Percentiles rank a stretch among this genome's conserved stretches.
Conservation (phyloP, 805 yeast genomes). For the Metschnikowia matae region DNA sequence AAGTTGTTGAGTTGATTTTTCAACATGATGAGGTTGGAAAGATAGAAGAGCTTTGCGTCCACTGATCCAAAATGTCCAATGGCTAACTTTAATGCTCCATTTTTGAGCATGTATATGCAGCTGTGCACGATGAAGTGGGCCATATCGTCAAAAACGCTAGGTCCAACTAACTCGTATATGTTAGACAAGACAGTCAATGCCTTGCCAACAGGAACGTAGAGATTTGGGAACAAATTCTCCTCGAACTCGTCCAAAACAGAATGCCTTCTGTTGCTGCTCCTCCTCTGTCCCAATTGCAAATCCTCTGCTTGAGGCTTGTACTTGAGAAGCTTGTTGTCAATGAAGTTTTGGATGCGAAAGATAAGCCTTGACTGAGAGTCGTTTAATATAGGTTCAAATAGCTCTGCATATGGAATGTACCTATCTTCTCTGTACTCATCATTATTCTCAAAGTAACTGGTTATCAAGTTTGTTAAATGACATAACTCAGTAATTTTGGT, state of each 20-base stretch:
- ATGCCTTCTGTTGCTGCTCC: conserved; percentile 8
- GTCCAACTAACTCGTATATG: conserved; percentile 74
- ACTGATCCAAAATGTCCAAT: conserved; percentile 43
- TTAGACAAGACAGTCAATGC: conserved; percentile 69
- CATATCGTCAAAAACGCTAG: conserved; percentile 78
- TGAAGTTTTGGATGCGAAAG: conserved; percentile 69
- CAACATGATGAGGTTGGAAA: conserved; percentile 68
- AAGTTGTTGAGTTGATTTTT: conserved; percentile 66
- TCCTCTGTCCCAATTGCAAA: conserved; percentile 50
- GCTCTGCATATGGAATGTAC: conserved; percentile 38
- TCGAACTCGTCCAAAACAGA: conserved; percentile 27
- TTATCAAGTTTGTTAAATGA: conserved; percentile 67
- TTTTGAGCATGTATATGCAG: conserved; percentile 59
- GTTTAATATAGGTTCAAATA: conserved; percentile 67
- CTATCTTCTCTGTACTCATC: conserved; percentile 39
- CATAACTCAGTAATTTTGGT: conserved; percentile 63
- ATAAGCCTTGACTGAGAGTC: conserved; percentile 79
- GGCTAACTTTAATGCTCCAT: conserved; percentile 46
- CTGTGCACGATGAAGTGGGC: conserved; percentile 85
- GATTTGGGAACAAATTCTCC: conserved; percentile 38
- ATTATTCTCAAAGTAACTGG: conserved; percentile 63
- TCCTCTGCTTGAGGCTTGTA: conserved; percentile 69
- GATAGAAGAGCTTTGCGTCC: conserved; percentile 62
- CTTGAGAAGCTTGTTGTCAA: conserved; percentile 63
- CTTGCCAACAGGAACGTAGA: conserved; percentile 69